These are phyloP conservation scores for Diospyros lotus DNA, from an alignment of 148 eudicot species.

Conservation along the genomic window DNA sequence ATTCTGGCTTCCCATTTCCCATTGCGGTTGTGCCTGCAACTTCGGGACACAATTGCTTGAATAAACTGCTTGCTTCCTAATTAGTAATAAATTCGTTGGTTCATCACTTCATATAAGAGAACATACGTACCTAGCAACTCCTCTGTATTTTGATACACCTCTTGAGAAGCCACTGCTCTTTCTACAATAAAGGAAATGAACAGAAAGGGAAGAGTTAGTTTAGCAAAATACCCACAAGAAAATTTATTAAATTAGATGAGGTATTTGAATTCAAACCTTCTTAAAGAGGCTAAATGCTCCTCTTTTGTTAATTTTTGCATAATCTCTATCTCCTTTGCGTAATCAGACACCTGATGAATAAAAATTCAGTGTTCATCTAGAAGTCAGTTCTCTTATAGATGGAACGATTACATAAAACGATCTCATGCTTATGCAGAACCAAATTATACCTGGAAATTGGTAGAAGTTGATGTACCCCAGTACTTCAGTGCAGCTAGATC, in stretches of 20 bases:
- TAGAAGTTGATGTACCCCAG: conserved; percentile 55
- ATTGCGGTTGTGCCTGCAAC: conserved; percentile 51
- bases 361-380: background rate
- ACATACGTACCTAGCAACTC: conserved; percentile 38
- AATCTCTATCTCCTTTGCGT: conserved; percentile 34
- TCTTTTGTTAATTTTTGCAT: conserved; percentile 45
- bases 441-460: conserved; percentile 43
- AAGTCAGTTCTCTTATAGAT: background rate
- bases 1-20: conserved; percentile 73
- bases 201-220: background rate
- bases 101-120: background rate
- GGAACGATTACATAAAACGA: background rate
- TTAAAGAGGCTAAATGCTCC: conserved; percentile 46
- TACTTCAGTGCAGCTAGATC: conserved; percentile 64
- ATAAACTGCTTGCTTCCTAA: background rate
- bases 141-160: conserved; percentile 54
- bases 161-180: conserved; percentile 51
- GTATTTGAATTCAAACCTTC: conserved; percentile 24
- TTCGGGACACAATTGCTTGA: background rate
- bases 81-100: background rate
- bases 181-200: conserved; percentile 12
- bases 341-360: conserved; percentile 26
- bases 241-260: background rate
- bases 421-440: background rate
- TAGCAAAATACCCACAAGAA: background rate